phyloP scores from a whole-genome alignment of 331 rosid genomes.

The Stylosanthes scabra region DNA sequence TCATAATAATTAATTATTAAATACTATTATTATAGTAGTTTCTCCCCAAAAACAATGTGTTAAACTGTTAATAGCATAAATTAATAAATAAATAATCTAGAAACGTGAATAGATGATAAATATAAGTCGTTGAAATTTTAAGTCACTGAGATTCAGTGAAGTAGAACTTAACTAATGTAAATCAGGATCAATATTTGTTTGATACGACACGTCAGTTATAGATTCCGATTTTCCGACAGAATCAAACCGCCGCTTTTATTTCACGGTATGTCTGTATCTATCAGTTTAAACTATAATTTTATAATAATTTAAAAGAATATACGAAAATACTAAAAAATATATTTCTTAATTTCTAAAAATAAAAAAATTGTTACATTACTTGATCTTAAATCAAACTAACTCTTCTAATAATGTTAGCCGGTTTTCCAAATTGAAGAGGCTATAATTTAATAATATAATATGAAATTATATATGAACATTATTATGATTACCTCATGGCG shows the following conservation, averaged over 20 bases:
- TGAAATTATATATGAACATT: no score
- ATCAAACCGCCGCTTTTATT: not conserved
- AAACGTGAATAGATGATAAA: not conserved
- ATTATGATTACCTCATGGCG: constrained; percentile 63
- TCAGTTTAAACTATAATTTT: not conserved
- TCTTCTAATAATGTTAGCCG: not conserved
- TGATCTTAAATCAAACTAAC: not conserved
- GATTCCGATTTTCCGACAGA: not conserved
- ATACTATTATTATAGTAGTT: not conserved
- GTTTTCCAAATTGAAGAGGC: not conserved
- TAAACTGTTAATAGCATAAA: not conserved
- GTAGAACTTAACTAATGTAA: no score
- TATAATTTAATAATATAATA: not conserved
- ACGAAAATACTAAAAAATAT: not conserved
- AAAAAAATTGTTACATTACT: not conserved
- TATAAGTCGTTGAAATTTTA: not conserved
- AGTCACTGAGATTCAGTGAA: not conserved
- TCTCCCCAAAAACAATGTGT: not conserved
- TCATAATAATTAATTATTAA: not conserved
- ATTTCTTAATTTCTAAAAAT: not conserved
- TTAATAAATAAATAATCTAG: no score
- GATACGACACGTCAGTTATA: not conserved
- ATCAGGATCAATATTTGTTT: not conserved
- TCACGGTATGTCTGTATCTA: not conserved
- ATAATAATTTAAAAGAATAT: not conserved